A percentile compares a stretch with the other conserved stretches of the same genome.
Conservation (phyloP, 2,329 filamentous ascomycete genomes). For the Parascedosporium putredinis region DNA sequence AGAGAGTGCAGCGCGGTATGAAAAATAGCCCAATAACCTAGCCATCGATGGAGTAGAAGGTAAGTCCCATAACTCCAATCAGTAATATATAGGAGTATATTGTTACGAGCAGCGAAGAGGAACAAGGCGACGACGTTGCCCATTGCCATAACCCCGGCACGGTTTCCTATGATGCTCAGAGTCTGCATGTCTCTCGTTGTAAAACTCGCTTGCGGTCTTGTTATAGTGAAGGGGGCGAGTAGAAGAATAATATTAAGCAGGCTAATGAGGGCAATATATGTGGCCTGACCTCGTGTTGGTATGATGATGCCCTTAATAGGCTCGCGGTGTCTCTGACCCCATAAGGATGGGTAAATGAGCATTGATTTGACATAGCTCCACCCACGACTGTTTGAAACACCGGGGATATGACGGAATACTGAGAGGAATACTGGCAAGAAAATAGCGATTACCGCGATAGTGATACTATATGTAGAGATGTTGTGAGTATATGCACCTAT, state of each 20-base stretch:
- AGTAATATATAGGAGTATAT: slow-evolving; percentile 23
- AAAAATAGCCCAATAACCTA: slow-evolving; percentile 11
- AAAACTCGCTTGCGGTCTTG: background rate
- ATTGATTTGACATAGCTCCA: no score
- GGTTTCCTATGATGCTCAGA: slow-evolving; percentile 42
- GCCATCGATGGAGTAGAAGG: slow-evolving; percentile 26
- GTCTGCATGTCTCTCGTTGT: slow-evolving; percentile 19
- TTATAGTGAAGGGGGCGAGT: no score
- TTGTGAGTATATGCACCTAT: no score
- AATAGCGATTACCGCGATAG: no score
- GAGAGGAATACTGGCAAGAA: no score
- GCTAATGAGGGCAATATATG: background rate
- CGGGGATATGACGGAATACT: no score
- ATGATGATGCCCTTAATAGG: no score
- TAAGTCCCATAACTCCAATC: slow-evolving; percentile 26
- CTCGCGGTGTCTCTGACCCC: no score
- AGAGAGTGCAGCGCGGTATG: background rate
- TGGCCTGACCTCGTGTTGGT: background rate
- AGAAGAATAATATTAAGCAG: background rate
- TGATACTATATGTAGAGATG: no score
- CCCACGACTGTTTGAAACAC: no score
- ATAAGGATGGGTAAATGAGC: no score
- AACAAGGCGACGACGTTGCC: slow-evolving; percentile 22
- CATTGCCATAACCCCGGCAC: slow-evolving; percentile 23
- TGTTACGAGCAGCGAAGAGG: slow-evolving; percentile 25